Evolutionary conservation across 495 filamentous ascomycete species (phyloP), one percentile per base, ranked within the genome.

Genomic region (Tetracladium setigerum): DNA sequence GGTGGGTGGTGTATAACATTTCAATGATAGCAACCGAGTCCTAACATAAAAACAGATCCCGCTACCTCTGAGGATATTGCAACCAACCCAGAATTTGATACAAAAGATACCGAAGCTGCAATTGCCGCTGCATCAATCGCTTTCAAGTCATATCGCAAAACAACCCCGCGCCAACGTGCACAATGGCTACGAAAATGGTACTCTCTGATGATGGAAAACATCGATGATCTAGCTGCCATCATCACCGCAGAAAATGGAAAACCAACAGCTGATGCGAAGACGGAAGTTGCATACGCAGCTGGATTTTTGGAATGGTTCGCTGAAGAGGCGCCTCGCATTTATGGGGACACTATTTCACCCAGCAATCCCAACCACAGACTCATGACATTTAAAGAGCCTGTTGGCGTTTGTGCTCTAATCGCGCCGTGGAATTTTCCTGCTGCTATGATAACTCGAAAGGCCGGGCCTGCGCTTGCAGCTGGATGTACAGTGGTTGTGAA

Each of bases 221-320:
- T 77, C 30, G 87, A 91, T n/a, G 91, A 97, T 57, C 68, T 95
- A 18, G 87, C 89, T 9, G 86, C 78, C 36, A 63, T 97, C 51
- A 92, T 95, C 49, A 95, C 89, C 41, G 79, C 77, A 72, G 84
- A 88, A 63, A 87, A 87, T 47, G 84, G 84, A 36, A 89, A 89
- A 63, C 81, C 85, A 0, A 52, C 81, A 4, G 71, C 78, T 1
- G 85, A 89, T 52, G 78, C 85, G 17, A 82, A 78, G 59, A 78
- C 76, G 12, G 85, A 88, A 63, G 82, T 84, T 16, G 71, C 72
- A 44, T 87, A 87, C 54, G 82, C 84, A 12, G 81, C 84, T 24
- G 69, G 67, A 53, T 88, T 87, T 68, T 79, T 87, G 51, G 84
- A 87, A 60, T 89, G 84, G 83, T 89, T 87, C 63, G 72, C 73